A percentile compares a stretch with the other conserved stretches of the same genome.
These are phyloP conservation scores for Kodamaea sp. DNA, from an alignment of 1,139 yeast species.

Conservation along the genomic window DNA sequence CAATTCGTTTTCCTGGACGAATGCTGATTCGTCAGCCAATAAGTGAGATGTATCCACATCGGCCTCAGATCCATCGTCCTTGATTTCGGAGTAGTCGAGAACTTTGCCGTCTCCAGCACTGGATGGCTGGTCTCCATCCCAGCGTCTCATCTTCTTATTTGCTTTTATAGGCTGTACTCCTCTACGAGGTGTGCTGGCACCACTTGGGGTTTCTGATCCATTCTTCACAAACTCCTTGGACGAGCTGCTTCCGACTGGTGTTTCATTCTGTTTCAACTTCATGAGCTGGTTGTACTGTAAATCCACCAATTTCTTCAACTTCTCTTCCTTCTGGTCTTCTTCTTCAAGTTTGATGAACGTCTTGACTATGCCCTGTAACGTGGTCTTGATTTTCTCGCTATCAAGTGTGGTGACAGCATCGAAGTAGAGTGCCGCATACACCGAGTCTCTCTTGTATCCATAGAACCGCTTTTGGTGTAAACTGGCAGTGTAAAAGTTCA, in stretches of 20 bases:
- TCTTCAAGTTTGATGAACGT: conserved; percentile 30
- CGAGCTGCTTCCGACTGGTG: conserved; percentile 1
- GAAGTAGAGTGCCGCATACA: conserved; percentile 41
- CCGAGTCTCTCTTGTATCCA: conserved; percentile 28
- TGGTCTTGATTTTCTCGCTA: conserved; percentile 38
- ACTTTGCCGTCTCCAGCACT: conserved; percentile 16
- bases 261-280: conserved; percentile 27
- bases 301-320: conserved; percentile 39
- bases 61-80: conserved; percentile 27
- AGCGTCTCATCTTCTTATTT: conserved; percentile 45
- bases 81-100: conserved; percentile 36
- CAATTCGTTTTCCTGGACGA: conserved; percentile 40
- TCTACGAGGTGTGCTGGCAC: conserved; percentile 20
- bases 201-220: conserved; percentile 9
- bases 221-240: conserved; percentile 5
- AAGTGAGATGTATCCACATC: conserved; percentile 37
- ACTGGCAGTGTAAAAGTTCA: conserved; percentile 36
- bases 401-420: conserved; percentile 45
- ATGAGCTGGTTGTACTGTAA: conserved; percentile 37
- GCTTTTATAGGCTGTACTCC: conserved; percentile 6
- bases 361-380: conserved; percentile 38
- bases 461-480: conserved; percentile 41
- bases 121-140: conserved; percentile 37
- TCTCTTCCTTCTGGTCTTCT: conserved; percentile 13
- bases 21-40: conserved; percentile 35